Base-by-base conservation (phyloP, 2,329 filamentous ascomycete species). In the Neonectria faginata region DNA sequence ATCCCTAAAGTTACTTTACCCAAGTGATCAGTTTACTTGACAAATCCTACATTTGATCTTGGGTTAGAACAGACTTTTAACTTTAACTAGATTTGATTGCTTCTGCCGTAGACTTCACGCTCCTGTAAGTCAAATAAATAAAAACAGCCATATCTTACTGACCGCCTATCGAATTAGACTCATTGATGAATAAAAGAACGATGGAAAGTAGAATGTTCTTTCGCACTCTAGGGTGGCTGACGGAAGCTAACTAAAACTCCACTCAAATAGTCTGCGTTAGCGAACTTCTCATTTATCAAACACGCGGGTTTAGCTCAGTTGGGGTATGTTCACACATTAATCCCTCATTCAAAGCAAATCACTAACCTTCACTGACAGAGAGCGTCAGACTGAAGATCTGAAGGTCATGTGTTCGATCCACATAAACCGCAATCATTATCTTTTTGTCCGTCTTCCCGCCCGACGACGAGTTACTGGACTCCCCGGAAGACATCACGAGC, bases 381-480 rank as follows among this genome's bases (percentile, higher is more conserved):
- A 62, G 60, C 60, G 60, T 62, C 60, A 62, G 60, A 62, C 60
- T 62, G 60, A 62, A 62, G 60, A 62, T 62, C 60, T 62, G 60
- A 62, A 62, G 60, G 60, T 62, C 60, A 22, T 62, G 60, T 62
- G 60, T 62, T 62, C 60, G 54, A 62, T 62, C 36, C 36, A 39
- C 36, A 39, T 39, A 39, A 39, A 39, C 33, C 33, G 61, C 61
- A 64, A 10, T 3, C 4, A 22, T 3, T 45, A 12, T 14, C 51
- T 64, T 64, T 64, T 64, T 64, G 51, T 36, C 10, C 31, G 7
- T 29, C 11, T 16, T 6, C 20, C 4, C 22, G 29, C 16, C 20
- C n/a, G 47, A 9, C 20, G 8, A 6, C 11, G 47, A 27, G 25
- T 18, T 29, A 18, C 3, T 2, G 5, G 14, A 50, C 8, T 1